Evolutionary conservation across 495 filamentous ascomycete genomes (phyloP), one percentile per base, ranked within the genome.

Genomic region (Durotheca rogersii): DNA sequence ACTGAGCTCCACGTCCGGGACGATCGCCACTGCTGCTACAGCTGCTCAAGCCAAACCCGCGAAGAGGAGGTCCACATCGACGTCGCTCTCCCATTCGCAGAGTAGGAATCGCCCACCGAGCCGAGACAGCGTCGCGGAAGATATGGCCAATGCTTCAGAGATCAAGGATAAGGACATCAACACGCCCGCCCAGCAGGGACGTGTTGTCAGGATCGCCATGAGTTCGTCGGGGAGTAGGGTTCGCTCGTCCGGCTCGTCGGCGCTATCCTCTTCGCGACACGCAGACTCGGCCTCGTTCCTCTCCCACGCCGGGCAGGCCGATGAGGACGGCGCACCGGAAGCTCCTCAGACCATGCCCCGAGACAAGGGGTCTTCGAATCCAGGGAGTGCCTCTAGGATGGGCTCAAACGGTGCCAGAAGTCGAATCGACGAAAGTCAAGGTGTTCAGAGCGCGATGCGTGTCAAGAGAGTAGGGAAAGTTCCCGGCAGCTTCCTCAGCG

Each of bases 401-500:
- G 74, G 73, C 4, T 65, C 75, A n/a, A 74, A 60, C 27, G 56
- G 59, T 27, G 38, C 73, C 9, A 81, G 78, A 3, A 72, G 74
- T 30, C 63, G 81, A 16, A 71, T 72, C 71, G 66, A 68, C 0
- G 83, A 85, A 4, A 83, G 85, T 2, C 64, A 70, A 16, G 82
- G 78, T 1, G 67, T 80, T 0, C 85, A 83, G 50, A 85, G 81
- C 60, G 87, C 86, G 12, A 72, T 88, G 68, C 81, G 87, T 1
- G 69, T 87, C n/a, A 89, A 88, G 67, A 74, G 85, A 53, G 77
- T 88, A 20, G 83, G 81, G 11, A 86, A 87, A 55, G 69, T 84
- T 4, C 81, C 84, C 6, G 87, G 87, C 0, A 81, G 77, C 47
- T 90, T 89, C 56, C 70, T 90, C 16, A 88, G 82, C 47, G 86